Percentiles rank a stretch among this genome's conserved stretches.
Evolutionary conservation across 2,329 filamentous ascomycete species (phyloP).

Genomic region (Xylaria sp.): DNA sequence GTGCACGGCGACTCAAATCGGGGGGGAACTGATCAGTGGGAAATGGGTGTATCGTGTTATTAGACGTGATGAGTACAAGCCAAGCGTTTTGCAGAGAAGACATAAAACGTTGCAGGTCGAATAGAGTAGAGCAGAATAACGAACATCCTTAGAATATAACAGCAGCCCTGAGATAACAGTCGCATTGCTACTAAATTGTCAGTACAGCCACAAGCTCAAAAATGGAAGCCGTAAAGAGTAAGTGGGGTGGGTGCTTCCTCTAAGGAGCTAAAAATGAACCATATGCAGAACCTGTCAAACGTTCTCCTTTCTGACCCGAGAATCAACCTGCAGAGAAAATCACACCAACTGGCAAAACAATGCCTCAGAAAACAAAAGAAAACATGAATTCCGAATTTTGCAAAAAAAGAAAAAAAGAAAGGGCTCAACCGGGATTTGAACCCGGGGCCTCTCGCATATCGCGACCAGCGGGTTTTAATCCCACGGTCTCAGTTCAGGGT

Average conservation of each 20-base stretch:
- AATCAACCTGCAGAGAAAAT: neutral
- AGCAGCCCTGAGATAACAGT: too few relatives aligned
- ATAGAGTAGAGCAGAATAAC: neutral
- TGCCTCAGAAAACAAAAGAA: neutral
- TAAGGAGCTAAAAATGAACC: too few relatives aligned
- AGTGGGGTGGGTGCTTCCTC: too few relatives aligned
- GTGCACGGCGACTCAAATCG: neutral
- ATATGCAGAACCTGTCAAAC: too few relatives aligned
- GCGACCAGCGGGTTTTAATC: too few relatives aligned
- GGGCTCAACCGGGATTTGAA: slow-evolving; percentile 38
- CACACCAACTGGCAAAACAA: too few relatives aligned
- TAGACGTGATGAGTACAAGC: neutral
- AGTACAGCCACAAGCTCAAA: too few relatives aligned
- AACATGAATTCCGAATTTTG: neutral
- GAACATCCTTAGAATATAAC: too few relatives aligned
- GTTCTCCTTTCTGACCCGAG: too few relatives aligned
- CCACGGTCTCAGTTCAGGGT: too few relatives aligned
- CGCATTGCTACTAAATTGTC: too few relatives aligned
- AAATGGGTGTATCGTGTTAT: neutral
- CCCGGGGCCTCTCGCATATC: slow-evolving; percentile 39
- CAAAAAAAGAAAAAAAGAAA: neutral
- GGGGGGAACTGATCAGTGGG: neutral
- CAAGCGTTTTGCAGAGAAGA: neutral
- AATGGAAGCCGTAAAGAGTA: too few relatives aligned
- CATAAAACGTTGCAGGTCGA: neutral